A percentile compares a stretch with the other conserved stretches of the same genome.
Evolutionary conservation across 345 rosid species (phyloP).

Genomic region (Diplotaxis tenuifolia): DNA sequence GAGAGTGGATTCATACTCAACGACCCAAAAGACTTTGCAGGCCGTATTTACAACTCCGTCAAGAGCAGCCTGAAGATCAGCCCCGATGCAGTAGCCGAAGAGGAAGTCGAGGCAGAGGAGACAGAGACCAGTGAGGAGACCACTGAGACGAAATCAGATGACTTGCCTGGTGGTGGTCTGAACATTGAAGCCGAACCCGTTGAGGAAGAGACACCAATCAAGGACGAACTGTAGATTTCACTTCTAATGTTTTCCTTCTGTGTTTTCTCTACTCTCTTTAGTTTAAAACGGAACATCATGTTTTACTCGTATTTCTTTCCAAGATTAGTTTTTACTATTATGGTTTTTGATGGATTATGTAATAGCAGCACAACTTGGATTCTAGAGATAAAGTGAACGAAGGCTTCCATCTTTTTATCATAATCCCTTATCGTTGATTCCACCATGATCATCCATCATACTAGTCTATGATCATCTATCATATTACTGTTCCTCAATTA

Average conservation of each 20-base stretch:
- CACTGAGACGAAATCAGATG: constrained; percentile 34
- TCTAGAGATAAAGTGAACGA: neutral
- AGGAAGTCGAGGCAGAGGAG: constrained; percentile 73
- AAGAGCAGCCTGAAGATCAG: constrained; percentile 70
- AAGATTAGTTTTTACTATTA: constrained; percentile 18
- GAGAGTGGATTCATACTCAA: constrained; percentile 84
- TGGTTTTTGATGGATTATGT: constrained; percentile 27
- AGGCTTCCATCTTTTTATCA: neutral
- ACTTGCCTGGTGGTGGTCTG: constrained; percentile 32
- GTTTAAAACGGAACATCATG: constrained; percentile 16
- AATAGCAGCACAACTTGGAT: constrained; percentile 6
- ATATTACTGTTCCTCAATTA: neutral
- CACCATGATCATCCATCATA: no score
- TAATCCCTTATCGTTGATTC: no score
- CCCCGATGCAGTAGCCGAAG: constrained; percentile 74
- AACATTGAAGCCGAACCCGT: constrained; percentile 37
- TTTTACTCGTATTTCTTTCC: neutral
- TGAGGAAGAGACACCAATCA: constrained; percentile 26
- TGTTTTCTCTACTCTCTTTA: constrained; percentile 11
- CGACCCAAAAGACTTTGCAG: constrained; percentile 90
- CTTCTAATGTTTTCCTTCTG: neutral
- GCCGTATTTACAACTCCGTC: constrained; percentile 69
- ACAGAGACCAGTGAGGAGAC: constrained; percentile 35
- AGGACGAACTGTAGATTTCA: constrained; percentile 39
- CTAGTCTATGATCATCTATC: no score